phyloP scores from a whole-genome alignment of 2,329 filamentous ascomycete species.

The Aspergillus candidus region DNA sequence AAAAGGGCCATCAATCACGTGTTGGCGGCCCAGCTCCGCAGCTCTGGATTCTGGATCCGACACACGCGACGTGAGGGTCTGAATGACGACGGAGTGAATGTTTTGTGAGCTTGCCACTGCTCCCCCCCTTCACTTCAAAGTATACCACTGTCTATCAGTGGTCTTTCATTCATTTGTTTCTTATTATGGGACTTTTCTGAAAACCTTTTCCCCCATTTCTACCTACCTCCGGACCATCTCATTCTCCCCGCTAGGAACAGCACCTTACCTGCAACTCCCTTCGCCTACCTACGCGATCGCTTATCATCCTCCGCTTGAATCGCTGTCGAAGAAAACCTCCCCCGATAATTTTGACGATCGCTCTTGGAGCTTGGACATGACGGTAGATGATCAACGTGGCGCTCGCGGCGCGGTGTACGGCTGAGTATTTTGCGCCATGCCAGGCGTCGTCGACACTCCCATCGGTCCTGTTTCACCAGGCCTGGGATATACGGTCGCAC shows the following conservation, averaged over 20 bases:
- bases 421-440: conserved; percentile 34
- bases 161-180: too few species aligned
- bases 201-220: background rate
- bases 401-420: conserved; percentile 33
- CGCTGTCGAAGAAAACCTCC: background rate
- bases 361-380: conserved; percentile 32
- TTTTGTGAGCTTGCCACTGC: too few species aligned
- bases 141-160: too few species aligned
- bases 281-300: background rate
- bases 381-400: conserved; percentile 30
- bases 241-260: background rate
- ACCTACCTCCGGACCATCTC: background rate
- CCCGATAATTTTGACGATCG: conserved; percentile 2
- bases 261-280: background rate
- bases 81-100: conserved; percentile 5
- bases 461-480: conserved; percentile 24
- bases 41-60: conserved; percentile 4
- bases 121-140: too few species aligned
- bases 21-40: conserved; percentile 8
- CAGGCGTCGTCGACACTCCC: conserved; percentile 34
- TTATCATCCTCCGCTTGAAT: background rate
- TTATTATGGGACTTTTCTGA: background rate
- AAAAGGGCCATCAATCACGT: conserved; percentile 5
- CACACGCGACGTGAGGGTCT: conserved; percentile 3
- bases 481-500: conserved; percentile 56